Conservation (phyloP, 805 yeast species). For the Ogataea trehaloabstinens region DNA sequence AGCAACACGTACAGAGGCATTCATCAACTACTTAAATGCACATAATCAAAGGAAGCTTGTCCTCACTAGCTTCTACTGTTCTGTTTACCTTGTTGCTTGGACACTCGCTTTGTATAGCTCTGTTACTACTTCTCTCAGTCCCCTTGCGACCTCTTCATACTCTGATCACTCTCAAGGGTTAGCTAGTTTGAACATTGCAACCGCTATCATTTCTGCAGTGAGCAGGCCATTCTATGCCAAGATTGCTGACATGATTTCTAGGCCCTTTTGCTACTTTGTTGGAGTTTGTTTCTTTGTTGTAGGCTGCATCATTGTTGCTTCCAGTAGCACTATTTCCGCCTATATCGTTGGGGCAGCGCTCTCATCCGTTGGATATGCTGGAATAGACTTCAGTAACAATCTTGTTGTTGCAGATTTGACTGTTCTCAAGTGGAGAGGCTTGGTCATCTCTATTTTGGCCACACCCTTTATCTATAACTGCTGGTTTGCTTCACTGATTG, state of each 20-base stretch:
- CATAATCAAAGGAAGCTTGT: background rate
- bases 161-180: conserved; percentile 21
- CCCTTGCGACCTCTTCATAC: conserved; percentile 31
- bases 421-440: conserved; percentile 29
- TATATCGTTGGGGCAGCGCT: conserved; percentile 27
- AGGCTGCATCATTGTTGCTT: conserved; percentile 26
- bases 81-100: conserved; percentile 78
- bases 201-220: conserved; percentile 24
- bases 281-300: conserved; percentile 21
- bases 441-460: conserved; percentile 22
- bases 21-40: conserved; percentile 1
- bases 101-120: conserved; percentile 28
- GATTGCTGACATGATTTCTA: conserved; percentile 26
- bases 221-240: conserved; percentile 27
- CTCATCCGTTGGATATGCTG: conserved; percentile 23
- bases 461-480: conserved; percentile 41
- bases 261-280: conserved; percentile 23
- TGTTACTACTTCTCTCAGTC: conserved; percentile 34
- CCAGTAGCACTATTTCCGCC: conserved; percentile 23
- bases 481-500: conserved; percentile 44
- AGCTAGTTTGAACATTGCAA: conserved; percentile 24
- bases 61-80: conserved; percentile 40
- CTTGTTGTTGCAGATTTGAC: conserved; percentile 29
- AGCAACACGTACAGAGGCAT: conserved; percentile 1
- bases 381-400: conserved; percentile 20